Percentiles rank a stretch among this genome's conserved stretches.
Evolutionary conservation across 352 stramenopile genomes (phyloP).

Genomic region (Globisporangium ultimum): DNA sequence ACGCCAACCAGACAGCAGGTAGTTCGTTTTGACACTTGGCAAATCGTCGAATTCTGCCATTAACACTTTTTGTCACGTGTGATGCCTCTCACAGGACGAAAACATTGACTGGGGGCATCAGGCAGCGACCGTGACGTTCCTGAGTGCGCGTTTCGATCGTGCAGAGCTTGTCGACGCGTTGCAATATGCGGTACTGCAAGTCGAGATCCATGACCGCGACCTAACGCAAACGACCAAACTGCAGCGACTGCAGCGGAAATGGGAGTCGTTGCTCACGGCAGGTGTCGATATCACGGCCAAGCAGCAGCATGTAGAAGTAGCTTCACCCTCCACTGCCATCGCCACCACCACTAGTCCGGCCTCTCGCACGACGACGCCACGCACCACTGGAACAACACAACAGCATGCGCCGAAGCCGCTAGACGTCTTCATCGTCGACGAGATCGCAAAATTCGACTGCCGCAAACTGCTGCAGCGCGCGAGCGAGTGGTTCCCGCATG

Average conservation of each 20-base stretch:
- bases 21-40: background rate
- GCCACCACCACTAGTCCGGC: background rate
- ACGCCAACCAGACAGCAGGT: slow-evolving; percentile 42
- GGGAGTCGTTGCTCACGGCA: slow-evolving; percentile 47
- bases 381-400: background rate
- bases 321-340: too few relatives aligned
- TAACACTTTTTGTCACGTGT: background rate
- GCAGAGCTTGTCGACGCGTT: slow-evolving; percentile 48
- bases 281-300: slow-evolving; percentile 23
- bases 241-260: slow-evolving; percentile 45
- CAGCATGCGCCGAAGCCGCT: slow-evolving; percentile 22
- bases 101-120: slow-evolving; percentile 38
- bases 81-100: slow-evolving; percentile 10
- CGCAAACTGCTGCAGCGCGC: slow-evolving; percentile 34
- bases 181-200: slow-evolving; percentile 24
- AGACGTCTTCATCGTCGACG: slow-evolving; percentile 54
- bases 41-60: background rate
- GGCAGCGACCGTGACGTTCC: slow-evolving; percentile 33
- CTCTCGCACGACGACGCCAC: slow-evolving; percentile 19
- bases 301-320: background rate
- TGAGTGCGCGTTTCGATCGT: slow-evolving; percentile 38
- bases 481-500: slow-evolving; percentile 48
- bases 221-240: slow-evolving; percentile 33
- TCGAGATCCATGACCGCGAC: slow-evolving; percentile 78
- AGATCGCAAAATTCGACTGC: slow-evolving; percentile 54